Conservation (phyloP, 2,329 filamentous ascomycete species). For the Aphanocladium album region DNA sequence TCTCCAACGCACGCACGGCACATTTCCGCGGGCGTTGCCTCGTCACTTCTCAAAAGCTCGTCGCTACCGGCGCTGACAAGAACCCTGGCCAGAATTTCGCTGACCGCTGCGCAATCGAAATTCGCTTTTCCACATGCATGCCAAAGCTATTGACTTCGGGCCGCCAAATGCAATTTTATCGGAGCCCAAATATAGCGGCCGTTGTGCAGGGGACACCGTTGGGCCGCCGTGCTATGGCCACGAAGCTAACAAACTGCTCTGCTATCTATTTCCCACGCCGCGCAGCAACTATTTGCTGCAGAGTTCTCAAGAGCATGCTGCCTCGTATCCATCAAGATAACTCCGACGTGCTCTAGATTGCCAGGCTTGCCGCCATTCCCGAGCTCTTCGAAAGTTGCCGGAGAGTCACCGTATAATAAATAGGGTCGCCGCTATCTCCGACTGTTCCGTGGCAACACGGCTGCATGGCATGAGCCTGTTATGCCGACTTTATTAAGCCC, state of each 20-base stretch:
- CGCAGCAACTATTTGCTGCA: not conserved
- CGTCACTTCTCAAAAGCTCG: too few relatives aligned
- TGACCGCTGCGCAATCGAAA: not conserved
- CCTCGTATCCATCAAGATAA: not conserved
- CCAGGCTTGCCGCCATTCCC: not conserved
- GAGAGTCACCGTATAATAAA: not conserved
- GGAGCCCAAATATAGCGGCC: constrained; percentile 4
- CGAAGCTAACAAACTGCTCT: not conserved
- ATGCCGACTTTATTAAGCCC: not conserved
- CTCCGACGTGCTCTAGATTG: not conserved
- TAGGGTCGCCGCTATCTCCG: not conserved
- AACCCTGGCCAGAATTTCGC: not conserved
- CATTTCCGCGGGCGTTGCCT: not conserved
- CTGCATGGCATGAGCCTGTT: not conserved
- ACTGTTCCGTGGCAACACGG: not conserved
- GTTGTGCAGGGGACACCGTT: not conserved
- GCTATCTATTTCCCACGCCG: not conserved
- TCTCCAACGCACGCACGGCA: not conserved
- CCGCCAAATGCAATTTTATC: constrained; percentile 1
- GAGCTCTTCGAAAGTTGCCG: not conserved
- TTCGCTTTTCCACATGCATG: not conserved
- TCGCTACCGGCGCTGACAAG: not conserved
- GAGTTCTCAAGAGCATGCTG: not conserved
- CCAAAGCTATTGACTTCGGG: not conserved
- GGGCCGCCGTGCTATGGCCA: not conserved